Conservation (phyloP, 2,329 filamentous ascomycete species). For the Colletotrichum trifolii region DNA sequence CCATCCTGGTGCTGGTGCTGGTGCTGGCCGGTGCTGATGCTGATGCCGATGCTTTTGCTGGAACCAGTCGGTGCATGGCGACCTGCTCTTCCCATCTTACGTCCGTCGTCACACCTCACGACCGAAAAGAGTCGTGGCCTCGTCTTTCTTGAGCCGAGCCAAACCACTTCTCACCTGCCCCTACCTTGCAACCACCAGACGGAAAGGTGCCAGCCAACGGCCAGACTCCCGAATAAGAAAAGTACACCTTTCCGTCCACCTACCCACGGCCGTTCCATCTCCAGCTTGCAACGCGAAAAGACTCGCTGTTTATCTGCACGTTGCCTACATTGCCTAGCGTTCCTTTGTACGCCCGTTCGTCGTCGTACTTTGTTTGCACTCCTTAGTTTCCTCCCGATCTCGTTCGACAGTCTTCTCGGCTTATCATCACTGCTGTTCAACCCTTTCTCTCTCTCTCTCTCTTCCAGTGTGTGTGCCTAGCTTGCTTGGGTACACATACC, state of each 20-base stretch:
- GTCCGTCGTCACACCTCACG: no score
- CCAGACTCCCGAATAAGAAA: no score
- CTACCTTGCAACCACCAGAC: background rate
- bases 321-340: constrained; percentile 8
- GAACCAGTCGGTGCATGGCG: no score
- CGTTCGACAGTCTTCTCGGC: background rate
- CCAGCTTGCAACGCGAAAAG: background rate
- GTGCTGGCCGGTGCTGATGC: background rate
- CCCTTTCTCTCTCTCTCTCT: background rate
- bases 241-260: no score
- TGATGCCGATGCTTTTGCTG: no score
- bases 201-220: background rate
- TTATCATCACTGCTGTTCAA: background rate
- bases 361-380: constrained; percentile 2
- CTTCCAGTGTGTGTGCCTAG: background rate
- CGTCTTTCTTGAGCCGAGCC: background rate
- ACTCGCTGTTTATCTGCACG: background rate
- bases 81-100: no score
- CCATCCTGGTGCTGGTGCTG: constrained; percentile 5
- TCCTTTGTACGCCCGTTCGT: constrained; percentile 9
- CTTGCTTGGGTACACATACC: background rate
- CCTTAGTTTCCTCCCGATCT: constrained; percentile 11
- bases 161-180: background rate
- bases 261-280: no score
- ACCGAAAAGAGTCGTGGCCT: background rate